A percentile compares a stretch with the other conserved stretches of the same genome.
phyloP scores from a whole-genome alignment of 164 flowering plant species.

The Liquidambar formosana region DNA sequence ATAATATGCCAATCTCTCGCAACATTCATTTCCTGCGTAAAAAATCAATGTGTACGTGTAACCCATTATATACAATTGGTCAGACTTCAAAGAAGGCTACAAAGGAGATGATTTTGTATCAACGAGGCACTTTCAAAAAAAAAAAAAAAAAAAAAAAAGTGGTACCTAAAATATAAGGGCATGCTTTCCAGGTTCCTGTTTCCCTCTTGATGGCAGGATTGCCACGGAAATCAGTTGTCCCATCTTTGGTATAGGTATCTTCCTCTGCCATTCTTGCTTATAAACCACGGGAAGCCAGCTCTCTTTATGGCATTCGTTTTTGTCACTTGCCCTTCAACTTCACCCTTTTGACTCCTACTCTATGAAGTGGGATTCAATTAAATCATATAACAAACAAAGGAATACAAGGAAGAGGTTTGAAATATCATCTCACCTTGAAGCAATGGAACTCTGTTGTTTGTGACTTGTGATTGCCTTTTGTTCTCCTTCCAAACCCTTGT shows the following conservation, averaged over 20 bases:
- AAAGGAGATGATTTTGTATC: neutral
- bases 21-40: conserved; percentile 48
- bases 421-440: too few species aligned
- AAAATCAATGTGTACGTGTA: too few species aligned
- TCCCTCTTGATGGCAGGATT: conserved; percentile 39
- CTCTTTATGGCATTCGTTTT: neutral
- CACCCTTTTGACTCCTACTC: too few species aligned
- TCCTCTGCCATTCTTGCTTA: conserved; percentile 30
- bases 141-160: neutral
- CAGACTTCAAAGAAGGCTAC: too few species aligned
- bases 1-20: conserved; percentile 57
- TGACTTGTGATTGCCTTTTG: too few species aligned
- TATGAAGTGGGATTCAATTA: too few species aligned
- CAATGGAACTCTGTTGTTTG: too few species aligned
- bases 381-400: too few species aligned
- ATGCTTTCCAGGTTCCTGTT: conserved; percentile 47
- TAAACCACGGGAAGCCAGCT: neutral
- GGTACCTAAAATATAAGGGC: conserved; percentile 6
- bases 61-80: too few species aligned
- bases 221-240: conserved; percentile 31
- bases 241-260: conserved; percentile 42
- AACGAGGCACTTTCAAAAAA: neutral
- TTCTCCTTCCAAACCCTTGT: too few species aligned
- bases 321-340: too few species aligned
- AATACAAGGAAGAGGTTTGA: too few species aligned